Evolutionary conservation across 345 rosid genomes (phyloP), one percentile per base, ranked within the genome.

Genomic region (Brassica juncea): DNA sequence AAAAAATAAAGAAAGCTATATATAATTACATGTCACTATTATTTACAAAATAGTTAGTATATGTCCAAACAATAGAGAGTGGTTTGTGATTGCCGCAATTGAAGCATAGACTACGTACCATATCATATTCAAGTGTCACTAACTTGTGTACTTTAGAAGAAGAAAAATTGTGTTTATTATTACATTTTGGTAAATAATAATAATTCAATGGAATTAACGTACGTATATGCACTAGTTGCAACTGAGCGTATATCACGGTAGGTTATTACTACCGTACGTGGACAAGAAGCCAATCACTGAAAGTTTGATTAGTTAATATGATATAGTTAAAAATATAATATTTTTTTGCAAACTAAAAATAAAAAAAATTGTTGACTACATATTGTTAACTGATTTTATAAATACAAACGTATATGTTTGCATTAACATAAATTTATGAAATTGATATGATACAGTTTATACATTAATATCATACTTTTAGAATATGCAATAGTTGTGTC

Each of bases 61-160:
- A 27, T 59, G 16, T 34, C 66, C 25, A 78, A 66, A 34, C 21
- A 32, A 23, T 62, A 69, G 54, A 62, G 54, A 68, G 65, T 70
- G 70, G 72, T 37, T 52, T 63, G 72, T 80, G 80, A 80, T 75
- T 80, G 68, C 83, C 83, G 83, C 72, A 65, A 80, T 80, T 75
- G 80, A 63, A 70, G 80, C 80, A 80, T 80, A 76, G 72, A 70
- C 72, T 69, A 69, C 78, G 82, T 74, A 80, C 55, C 71, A 52
- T 74, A 74, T 69, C 75, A 80, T 74, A 68, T 74, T 69, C 60
- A 68, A 80, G 63, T 61, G 70, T 68, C 65, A 68, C 65, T 73
- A 75, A 73, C 27, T 68, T 68, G 49, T 60, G 61, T 79, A 68
- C 1, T 15, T 66, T 66, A 71, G 0, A 65, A 55, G 11, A 71